A percentile compares a stretch with the other conserved stretches of the same genome.
Evolutionary conservation across 495 filamentous ascomycete genomes (phyloP).

Genomic region (Penicillium ucsense): DNA sequence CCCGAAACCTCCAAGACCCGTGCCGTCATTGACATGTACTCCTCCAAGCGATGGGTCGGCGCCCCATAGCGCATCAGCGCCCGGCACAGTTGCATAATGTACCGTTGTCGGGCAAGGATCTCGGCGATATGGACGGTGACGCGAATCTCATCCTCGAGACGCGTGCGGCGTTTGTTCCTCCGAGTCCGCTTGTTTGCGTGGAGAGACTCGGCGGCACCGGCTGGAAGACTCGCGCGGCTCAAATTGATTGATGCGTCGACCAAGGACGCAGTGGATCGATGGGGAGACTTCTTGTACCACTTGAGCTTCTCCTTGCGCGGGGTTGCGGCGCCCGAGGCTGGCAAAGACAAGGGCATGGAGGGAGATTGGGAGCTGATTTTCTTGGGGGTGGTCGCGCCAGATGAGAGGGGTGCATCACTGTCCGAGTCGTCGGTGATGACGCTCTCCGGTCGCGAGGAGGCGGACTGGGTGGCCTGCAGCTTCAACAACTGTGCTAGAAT

Average conservation of each 20-base stretch:
- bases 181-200: constrained; percentile 23
- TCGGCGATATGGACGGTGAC: constrained; percentile 87
- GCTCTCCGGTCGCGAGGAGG: constrained; percentile 21
- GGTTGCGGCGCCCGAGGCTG: constrained; percentile 44
- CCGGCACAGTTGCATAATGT: constrained; percentile 77
- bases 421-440: constrained; percentile 34
- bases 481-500: constrained; percentile 33
- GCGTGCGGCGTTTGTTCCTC: constrained; percentile 27
- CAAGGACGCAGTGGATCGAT: constrained; percentile 34
- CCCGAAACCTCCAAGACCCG: constrained; percentile 80
- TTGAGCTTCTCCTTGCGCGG: constrained; percentile 49
- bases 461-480: constrained; percentile 24
- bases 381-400: constrained; percentile 27
- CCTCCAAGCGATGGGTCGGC: constrained; percentile 70
- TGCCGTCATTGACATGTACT: constrained; percentile 87
- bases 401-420: constrained; percentile 27
- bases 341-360: constrained; percentile 6
- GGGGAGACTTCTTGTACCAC: constrained; percentile 53
- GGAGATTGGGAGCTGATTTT: constrained; percentile 17
- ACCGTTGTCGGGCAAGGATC: constrained; percentile 73
- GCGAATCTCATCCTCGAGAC: constrained; percentile 55
- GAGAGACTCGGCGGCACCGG: constrained; percentile 15
- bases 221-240: constrained; percentile 25
- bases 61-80: constrained; percentile 81
- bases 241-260: constrained; percentile 42